Evolutionary conservation across 2,329 filamentous ascomycete species (phyloP).

Genomic region (Chlorencoelia australis): DNA sequence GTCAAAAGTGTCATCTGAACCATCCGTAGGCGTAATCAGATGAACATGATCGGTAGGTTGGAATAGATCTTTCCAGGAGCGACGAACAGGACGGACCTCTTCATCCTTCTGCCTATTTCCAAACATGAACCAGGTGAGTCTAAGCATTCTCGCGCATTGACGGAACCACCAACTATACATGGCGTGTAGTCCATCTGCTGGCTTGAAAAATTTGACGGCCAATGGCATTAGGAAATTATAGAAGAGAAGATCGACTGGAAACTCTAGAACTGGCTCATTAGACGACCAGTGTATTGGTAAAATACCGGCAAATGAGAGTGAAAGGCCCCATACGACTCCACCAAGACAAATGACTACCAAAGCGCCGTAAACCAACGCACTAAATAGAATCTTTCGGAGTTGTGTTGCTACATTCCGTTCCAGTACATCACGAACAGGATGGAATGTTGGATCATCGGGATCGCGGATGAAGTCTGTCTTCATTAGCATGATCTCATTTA

Average conservation of each 20-base stretch:
- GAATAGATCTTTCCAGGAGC: constrained; percentile 49
- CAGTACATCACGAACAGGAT: constrained; percentile 91
- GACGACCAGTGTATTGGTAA: constrained; percentile 91
- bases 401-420: constrained; percentile 89
- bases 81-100: constrained; percentile 57
- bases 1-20: too few species aligned
- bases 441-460: constrained; percentile 95
- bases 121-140: constrained; percentile 89
- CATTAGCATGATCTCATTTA: constrained; percentile 23
- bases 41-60: constrained; percentile 20
- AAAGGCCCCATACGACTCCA: constrained; percentile 89
- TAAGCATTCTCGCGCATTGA: constrained; percentile 66
- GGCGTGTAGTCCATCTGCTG: constrained; percentile 70
- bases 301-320: constrained; percentile 55
- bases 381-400: constrained; percentile 91
- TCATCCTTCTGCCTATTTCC: constrained; percentile 73
- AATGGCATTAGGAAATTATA: constrained; percentile 96
- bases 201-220: constrained; percentile 73
- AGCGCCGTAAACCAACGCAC: constrained; percentile 88
- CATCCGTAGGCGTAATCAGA: constrained; percentile 37
- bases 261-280: constrained; percentile 85
- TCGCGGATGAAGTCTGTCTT: constrained; percentile 82
- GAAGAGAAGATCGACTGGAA: constrained; percentile 86
- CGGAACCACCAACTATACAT: constrained; percentile 98
- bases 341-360: constrained; percentile 88